phyloP scores from a whole-genome alignment of 495 filamentous ascomycete species.

The Xylona heveae region DNA sequence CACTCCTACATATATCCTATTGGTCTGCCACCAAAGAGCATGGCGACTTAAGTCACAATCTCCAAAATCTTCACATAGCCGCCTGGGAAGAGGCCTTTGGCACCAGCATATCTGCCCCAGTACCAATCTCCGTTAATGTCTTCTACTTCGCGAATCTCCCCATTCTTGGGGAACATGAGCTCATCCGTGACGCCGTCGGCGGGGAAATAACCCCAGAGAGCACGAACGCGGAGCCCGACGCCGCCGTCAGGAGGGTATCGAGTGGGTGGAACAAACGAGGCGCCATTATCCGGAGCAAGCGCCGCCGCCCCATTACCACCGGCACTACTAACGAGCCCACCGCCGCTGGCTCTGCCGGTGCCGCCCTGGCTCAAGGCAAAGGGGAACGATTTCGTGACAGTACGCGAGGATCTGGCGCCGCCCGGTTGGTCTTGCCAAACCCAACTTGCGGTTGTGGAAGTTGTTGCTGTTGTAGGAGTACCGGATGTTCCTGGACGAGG shows the following conservation, averaged over 20 bases:
- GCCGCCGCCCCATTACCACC: no score
- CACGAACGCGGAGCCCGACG: slow-evolving; percentile 34
- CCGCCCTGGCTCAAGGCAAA: no score
- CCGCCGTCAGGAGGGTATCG: slow-evolving; percentile 53
- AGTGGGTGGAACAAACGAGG: slow-evolving; percentile 6
- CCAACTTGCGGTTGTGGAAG: no score
- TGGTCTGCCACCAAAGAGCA: no score
- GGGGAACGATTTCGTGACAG: no score
- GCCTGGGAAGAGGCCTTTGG: slow-evolving; percentile 53
- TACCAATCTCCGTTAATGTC: slow-evolving; percentile 79
- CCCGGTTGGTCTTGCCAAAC: slow-evolving; percentile 4
- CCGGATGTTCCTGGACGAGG: no score
- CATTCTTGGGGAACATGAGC: slow-evolving; percentile 59
- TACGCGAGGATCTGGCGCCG: neutral
- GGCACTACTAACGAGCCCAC: no score
- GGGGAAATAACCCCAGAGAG: slow-evolving; percentile 56
- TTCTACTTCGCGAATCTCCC: slow-evolving; percentile 59
- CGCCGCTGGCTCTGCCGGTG: no score
- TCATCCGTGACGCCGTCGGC: slow-evolving; percentile 38
- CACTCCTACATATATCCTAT: no score
- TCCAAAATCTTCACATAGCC: slow-evolving; percentile 34
- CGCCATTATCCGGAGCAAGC: neutral
- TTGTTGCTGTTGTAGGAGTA: no score
- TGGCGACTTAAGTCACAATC: neutral
- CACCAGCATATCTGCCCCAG: slow-evolving; percentile 58